These are phyloP conservation scores for Penicillium sp. DNA, from an alignment of 2,329 filamentous ascomycete genomes.

Conservation along the genomic window DNA sequence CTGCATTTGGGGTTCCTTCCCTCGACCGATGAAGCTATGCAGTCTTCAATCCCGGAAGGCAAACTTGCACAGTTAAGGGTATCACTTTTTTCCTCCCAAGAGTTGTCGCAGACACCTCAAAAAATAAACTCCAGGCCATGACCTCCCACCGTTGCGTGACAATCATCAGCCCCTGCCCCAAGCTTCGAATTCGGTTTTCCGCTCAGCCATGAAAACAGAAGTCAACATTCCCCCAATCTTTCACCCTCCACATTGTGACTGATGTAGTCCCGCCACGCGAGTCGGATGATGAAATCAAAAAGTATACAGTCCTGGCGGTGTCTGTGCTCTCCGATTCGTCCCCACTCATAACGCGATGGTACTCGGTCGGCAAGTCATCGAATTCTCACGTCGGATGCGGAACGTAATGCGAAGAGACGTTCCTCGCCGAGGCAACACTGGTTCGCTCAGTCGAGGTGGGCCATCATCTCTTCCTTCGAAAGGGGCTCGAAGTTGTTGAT, in stretches of 20 bases:
- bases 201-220: conserved; percentile 35
- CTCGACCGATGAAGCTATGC: conserved; percentile 43
- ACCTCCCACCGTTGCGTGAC: conserved; percentile 36
- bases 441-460: conserved; percentile 82
- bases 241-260: conserved; percentile 7
- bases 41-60: conserved; percentile 42
- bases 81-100: conserved; percentile 48
- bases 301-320: conserved; percentile 29
- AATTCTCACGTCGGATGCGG: conserved; percentile 37
- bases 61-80: conserved; percentile 47
- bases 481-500: conserved; percentile 93
- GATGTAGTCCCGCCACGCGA: conserved; percentile 14
- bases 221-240: conserved; percentile 8
- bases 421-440: conserved; percentile 38
- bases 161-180: conserved; percentile 29
- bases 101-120: conserved; percentile 45
- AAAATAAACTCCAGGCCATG: conserved; percentile 42
- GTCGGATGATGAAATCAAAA: conserved; percentile 11
- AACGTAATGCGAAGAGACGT: conserved; percentile 43
- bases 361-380: conserved; percentile 21
- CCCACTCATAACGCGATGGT: conserved; percentile 24
- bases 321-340: conserved; percentile 34
- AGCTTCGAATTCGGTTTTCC: conserved; percentile 20
- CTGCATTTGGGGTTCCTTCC: conserved; percentile 31
- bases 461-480: conserved; percentile 95